phyloP scores from a whole-genome alignment of 768 basidiomycete species.

The Rubroboletus pulcherrimus region DNA sequence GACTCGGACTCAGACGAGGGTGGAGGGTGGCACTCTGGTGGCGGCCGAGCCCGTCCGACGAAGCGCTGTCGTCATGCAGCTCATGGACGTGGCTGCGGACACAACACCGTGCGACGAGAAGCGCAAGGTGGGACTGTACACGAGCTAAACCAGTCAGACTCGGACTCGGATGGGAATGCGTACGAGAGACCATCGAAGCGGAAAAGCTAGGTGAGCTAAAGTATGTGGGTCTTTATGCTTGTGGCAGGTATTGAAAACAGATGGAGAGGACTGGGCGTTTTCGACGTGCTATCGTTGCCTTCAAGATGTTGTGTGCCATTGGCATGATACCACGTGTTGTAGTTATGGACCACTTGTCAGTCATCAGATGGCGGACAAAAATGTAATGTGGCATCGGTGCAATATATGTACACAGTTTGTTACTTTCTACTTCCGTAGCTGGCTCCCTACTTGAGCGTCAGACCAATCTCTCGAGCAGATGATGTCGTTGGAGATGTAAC shows the following conservation, averaged over 20 bases:
- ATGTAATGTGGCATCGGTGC: neutral
- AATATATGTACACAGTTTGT: neutral
- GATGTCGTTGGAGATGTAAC: neutral
- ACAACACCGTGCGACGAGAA: conserved; percentile 5
- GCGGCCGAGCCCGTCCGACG: conserved; percentile 13
- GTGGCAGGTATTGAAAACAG: neutral
- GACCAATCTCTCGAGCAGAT: neutral
- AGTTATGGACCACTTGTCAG: neutral
- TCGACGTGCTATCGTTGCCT: neutral
- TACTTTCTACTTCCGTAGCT: neutral
- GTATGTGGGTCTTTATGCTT: neutral
- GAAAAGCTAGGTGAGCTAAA: conserved; percentile 11
- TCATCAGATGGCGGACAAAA: neutral
- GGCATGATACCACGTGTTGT: neutral
- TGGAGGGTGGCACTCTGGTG: neutral
- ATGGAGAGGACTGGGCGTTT: neutral
- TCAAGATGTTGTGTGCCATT: neutral
- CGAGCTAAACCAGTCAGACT: conserved; percentile 11
- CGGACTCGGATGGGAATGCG: conserved; percentile 40
- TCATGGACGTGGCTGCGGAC: neutral
- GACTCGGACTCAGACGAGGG: conserved; percentile 27
- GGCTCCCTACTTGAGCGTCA: neutral
- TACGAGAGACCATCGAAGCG: conserved; percentile 43
- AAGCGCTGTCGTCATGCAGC: conserved; percentile 3
- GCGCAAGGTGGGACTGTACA: conserved; percentile 14